Evolutionary conservation across 2,329 filamentous ascomycete genomes (phyloP), one percentile per base, ranked within the genome.

Genomic region (Helotiales sp.): DNA sequence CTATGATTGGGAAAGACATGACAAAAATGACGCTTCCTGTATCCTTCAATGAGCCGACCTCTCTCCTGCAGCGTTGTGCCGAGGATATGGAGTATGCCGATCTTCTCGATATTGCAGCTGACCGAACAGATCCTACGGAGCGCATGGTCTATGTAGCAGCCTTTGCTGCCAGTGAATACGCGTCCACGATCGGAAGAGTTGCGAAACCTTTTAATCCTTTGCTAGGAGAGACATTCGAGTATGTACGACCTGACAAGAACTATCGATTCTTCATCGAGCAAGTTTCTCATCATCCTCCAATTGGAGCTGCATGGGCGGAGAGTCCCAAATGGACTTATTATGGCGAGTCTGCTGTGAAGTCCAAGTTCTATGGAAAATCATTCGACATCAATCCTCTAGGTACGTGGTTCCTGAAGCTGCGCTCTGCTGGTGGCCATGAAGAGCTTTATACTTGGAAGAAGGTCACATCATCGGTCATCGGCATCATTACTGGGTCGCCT

Each of bases 1-100:
- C 93, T 22, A 98, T 99, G 95, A 96, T 99, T 74, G 95, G 95
- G 63, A 98, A 99, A 73, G 95, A 99, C 71, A 98, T 99, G 95
- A 98, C 95, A 34, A 98, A 96, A 79, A 99, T 99, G 93, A 98
- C 95, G 0, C 78, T 99, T 19, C 95, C 95, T 0, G 95, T 99
- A 2, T 96, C 95, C 0, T 98, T 99, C 79, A 99, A 99, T 75
- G 95, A 99, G 74, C 95, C 95, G 0, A 99, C 95, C 0, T 98
- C 95, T 5, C 79, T 99, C 12, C 82, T 99, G 8, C 95, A 98
- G 74, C 90, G 95, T 71, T 93, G 96, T 42, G 91, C 91, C 5
- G 95, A 99, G 76, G 95, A 99, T 70, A 93, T 99, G 90, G 95
- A 99, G 74, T 99, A 99, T 70, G 90, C 90, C 0, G 91, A 98